Evolutionary conservation across 768 basidiomycete species (phyloP).

Genomic region (Chalciporus pseudorubinellus): DNA sequence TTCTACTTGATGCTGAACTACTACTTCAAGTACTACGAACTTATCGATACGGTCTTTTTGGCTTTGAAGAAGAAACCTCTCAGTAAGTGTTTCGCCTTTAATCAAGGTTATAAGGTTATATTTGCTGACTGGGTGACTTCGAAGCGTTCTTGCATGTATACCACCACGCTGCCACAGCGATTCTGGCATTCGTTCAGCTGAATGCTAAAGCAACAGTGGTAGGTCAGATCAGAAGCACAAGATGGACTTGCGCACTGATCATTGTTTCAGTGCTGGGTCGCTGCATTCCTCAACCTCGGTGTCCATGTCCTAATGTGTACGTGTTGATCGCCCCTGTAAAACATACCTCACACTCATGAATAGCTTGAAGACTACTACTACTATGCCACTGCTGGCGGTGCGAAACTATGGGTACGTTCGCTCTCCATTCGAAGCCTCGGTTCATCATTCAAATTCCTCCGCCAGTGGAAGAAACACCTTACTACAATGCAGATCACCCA

Average conservation of each 20-base stretch:
- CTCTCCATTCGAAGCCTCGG: background rate
- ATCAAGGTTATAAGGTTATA: too few species aligned
- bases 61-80: conserved; percentile 96
- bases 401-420: conserved; percentile 17
- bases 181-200: conserved; percentile 90
- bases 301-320: conserved; percentile 97
- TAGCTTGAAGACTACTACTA: conserved; percentile 85
- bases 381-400: conserved; percentile 81
- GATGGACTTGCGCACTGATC: background rate
- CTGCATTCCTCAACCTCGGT: conserved; percentile 80
- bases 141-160: conserved; percentile 95
- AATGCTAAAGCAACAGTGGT: conserved; percentile 88
- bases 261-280: conserved; percentile 77
- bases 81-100: conserved; percentile 45
- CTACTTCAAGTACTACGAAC: conserved; percentile 94
- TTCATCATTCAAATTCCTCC: background rate
- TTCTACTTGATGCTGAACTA: conserved; percentile 98
- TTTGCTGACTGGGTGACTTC: background rate
- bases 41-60: conserved; percentile 93
- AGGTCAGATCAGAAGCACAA: conserved; percentile 30
- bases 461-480: conserved; percentile 25
- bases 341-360: conserved; percentile 1
- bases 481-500: conserved; percentile 24
- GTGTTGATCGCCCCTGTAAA: conserved; percentile 27
- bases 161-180: conserved; percentile 93